Evolutionary conservation across 352 stramenopile genomes (phyloP).

Genomic region (Globisporangium sylvaticum): DNA sequence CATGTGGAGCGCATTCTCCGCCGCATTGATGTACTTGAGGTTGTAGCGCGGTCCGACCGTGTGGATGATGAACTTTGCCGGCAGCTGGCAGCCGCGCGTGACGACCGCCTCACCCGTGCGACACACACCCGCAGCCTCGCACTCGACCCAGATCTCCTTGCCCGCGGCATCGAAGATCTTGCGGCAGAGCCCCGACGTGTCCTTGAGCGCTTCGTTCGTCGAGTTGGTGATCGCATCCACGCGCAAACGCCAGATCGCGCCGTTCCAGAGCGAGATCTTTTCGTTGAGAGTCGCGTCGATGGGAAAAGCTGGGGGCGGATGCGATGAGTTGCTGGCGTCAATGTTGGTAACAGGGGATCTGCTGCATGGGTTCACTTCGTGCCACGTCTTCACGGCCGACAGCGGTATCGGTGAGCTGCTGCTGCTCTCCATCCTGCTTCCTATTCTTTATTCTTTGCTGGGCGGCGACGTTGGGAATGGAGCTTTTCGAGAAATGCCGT

Average conservation of each 20-base stretch:
- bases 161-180: constrained; percentile 70
- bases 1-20: constrained; percentile 78
- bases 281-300: constrained; percentile 33
- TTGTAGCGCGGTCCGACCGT: constrained; percentile 86
- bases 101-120: constrained; percentile 82
- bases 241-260: constrained; percentile 44
- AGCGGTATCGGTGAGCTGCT: constrained; percentile 4
- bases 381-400: constrained; percentile 6
- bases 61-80: constrained; percentile 69
- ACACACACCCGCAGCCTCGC: constrained; percentile 47
- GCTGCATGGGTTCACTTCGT: constrained; percentile 8
- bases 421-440: background rate
- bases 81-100: constrained; percentile 71
- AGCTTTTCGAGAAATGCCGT: background rate
- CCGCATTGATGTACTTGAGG: constrained; percentile 65
- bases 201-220: constrained; percentile 68
- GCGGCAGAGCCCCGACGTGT: constrained; percentile 56
- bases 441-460: no score
- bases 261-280: constrained; percentile 54
- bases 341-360: constrained; percentile 16
- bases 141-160: constrained; percentile 71
- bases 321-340: constrained; percentile 7
- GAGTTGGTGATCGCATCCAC: constrained; percentile 79
- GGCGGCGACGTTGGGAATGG: background rate
- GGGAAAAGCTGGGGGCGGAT: constrained; percentile 15